Evolutionary conservation across 1,139 yeast genomes (phyloP), one percentile per base, ranked within the genome.

Genomic region (Yamadazyma diddensiae): DNA sequence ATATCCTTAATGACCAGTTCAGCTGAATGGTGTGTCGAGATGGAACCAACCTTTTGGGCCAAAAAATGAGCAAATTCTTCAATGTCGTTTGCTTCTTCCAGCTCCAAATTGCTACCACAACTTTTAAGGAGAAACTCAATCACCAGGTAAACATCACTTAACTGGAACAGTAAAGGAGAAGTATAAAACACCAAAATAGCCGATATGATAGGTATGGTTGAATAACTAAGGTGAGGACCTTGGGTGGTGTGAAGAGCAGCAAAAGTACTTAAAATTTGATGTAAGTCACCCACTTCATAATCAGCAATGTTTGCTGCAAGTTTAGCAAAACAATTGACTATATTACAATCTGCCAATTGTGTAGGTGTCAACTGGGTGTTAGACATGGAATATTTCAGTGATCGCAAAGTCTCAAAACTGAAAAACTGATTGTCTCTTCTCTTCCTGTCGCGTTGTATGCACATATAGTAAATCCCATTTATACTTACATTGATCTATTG

Each of bases 41-140:
- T n/a, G n/a, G n/a, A n/a, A 9, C 30, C 26, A 11, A 27, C 27
- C 23, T 33, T 37, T 31, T 3, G 29, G 10, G 14, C 37, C 5
- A 46, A 33, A 43, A 49, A 45, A 28, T 48, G 45, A 27, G 50
- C 50, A 36, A 49, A 49, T 33, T 57, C 63, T 29, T 54, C 57
- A 3, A 50, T 30, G 23, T 55, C 59, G 15, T 35, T 35, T 5
- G 39, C 37, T n/a, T 39, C 47, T 21, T 32, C 44, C 5, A 16
- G 29, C 3, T 30, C 40, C 11, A 10, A 12, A n/a, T 15, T 12
- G 26, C 36, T 12, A 10, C 21, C 4, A 17, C 24, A 4, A 18
- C 24, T 24, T 4, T 29, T 26, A 9, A 32, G 21, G 27, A 43
- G 28, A n/a, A 16, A 17, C 8, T 30, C 22, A 1, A 36, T 23